These are phyloP conservation scores for Pythium utonaiense DNA, from an alignment of 352 stramenopile genomes.

Conservation along the genomic window DNA sequence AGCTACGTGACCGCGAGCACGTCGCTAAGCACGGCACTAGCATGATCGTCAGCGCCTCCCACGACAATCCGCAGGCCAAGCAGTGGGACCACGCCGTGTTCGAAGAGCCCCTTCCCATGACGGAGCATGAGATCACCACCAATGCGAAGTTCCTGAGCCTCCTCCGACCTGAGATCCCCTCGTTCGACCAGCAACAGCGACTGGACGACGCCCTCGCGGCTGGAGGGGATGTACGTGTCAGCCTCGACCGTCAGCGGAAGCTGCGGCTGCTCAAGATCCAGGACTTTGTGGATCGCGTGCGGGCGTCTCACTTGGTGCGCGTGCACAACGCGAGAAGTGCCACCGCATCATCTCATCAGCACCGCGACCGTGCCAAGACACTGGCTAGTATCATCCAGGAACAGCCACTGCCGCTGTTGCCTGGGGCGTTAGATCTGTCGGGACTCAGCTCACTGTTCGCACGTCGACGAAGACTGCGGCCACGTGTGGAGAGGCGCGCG, in stretches of 20 bases:
- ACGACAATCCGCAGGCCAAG: constrained; percentile 9
- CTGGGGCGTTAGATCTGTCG: constrained; percentile 58
- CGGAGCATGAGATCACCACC: constrained; percentile 52
- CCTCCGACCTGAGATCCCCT: constrained; percentile 54
- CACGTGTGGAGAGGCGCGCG: constrained; percentile 28
- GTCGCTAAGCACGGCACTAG: constrained; percentile 44
- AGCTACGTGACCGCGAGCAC: constrained; percentile 49
- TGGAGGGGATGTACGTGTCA: constrained; percentile 20
- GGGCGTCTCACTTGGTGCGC: constrained; percentile 25
- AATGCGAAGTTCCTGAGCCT: constrained; percentile 58
- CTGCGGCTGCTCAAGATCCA: constrained; percentile 48
- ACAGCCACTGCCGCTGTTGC: constrained; percentile 74
- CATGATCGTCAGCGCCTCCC: constrained; percentile 25
- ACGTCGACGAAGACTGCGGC: constrained; percentile 44
- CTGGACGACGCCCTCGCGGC: constrained; percentile 39
- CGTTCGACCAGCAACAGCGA: constrained; percentile 48
- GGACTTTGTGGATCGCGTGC: constrained; percentile 63
- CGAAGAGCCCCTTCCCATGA: constrained; percentile 61
- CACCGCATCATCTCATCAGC: background rate
- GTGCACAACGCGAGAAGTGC: constrained; percentile 8
- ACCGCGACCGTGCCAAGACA: constrained; percentile 23
- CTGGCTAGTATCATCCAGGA: constrained; percentile 82
- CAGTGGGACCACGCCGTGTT: constrained; percentile 36
- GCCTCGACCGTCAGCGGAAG: constrained; percentile 45
- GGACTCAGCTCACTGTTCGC: constrained; percentile 53